phyloP scores from a whole-genome alignment of 352 stramenopile species.

The Bremia lactucae region DNA sequence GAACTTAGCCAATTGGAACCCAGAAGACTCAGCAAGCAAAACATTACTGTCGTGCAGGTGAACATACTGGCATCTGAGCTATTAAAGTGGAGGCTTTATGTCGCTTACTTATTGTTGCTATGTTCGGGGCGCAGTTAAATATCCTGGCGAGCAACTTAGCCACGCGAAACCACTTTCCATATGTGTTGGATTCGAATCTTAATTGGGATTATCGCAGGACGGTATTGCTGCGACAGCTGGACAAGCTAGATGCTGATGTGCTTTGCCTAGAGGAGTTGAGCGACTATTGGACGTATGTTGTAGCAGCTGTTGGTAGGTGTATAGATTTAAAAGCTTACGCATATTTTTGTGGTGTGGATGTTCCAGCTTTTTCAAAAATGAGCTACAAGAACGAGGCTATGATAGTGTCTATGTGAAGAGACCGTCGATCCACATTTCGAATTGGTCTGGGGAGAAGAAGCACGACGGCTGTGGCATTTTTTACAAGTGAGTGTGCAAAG shows the following conservation, averaged over 20 bases:
- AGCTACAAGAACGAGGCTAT: conserved; percentile 63
- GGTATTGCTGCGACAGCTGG: conserved; percentile 59
- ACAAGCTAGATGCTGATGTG: conserved; percentile 68
- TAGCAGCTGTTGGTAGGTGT: neutral
- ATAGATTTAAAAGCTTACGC: neutral
- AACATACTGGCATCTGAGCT: neutral
- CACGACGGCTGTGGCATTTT: conserved; percentile 84
- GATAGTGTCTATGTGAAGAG: conserved; percentile 82
- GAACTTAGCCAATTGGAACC: conserved; percentile 29
- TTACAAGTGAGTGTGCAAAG: conserved; percentile 44
- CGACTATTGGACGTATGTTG: conserved; percentile 81
- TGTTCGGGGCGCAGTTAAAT: conserved; percentile 39
- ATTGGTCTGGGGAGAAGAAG: conserved; percentile 83
- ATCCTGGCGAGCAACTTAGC: conserved; percentile 81
- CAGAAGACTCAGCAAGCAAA: conserved; percentile 36
- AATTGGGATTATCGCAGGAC: conserved; percentile 81
- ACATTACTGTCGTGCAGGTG: conserved; percentile 72
- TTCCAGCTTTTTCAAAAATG: conserved; percentile 67
- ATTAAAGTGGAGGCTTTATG: neutral
- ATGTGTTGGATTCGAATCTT: conserved; percentile 70
- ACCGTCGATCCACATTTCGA: conserved; percentile 75
- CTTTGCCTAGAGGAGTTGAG: conserved; percentile 80
- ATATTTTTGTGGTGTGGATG: neutral
- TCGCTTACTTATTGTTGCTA: neutral
- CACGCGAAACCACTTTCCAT: conserved; percentile 77